Evolutionary conservation across 345 rosid genomes (phyloP).

Genomic region (Raphanus raphanistrum): DNA sequence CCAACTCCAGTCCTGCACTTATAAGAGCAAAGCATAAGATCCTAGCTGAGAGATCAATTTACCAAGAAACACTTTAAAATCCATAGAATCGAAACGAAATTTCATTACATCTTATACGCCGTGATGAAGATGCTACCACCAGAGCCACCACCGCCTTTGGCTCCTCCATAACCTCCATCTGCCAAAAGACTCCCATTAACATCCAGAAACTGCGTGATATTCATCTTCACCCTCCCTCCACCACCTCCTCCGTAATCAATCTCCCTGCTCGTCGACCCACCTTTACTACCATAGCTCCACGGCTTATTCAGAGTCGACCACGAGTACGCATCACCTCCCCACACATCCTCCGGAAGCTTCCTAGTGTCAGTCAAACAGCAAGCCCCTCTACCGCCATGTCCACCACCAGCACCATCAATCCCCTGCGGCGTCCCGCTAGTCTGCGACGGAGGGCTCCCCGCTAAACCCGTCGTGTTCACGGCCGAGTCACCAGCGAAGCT

Average conservation of each 20-base stretch:
- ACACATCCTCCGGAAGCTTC: slow-evolving; percentile 88
- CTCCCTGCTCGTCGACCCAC: slow-evolving; percentile 85
- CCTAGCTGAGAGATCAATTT: slow-evolving; percentile 25
- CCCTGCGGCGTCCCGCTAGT: slow-evolving; percentile 97
- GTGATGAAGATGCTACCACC: slow-evolving; percentile 83
- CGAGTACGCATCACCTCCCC: slow-evolving; percentile 99
- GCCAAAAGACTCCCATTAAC: slow-evolving; percentile 77
- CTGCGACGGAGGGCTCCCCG: slow-evolving; percentile 84
- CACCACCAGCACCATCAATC: slow-evolving; percentile 90
- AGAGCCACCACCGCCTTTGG: slow-evolving; percentile 93
- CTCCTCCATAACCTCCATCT: slow-evolving; percentile 84
- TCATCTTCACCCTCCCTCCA: slow-evolving; percentile 74
- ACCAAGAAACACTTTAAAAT: slow-evolving; percentile 5
- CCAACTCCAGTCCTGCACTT: slow-evolving; percentile 97
- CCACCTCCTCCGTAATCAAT: slow-evolving; percentile 91
- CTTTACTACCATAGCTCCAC: slow-evolving; percentile 82
- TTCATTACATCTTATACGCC: slow-evolving; percentile 79
- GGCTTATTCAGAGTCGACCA: slow-evolving; percentile 82
- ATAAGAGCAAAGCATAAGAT: slow-evolving; percentile 34
- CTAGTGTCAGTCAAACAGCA: slow-evolving; percentile 62
- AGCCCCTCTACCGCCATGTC: slow-evolving; percentile 98
- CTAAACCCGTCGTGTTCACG: slow-evolving; percentile 82
- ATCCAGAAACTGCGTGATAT: slow-evolving; percentile 47
- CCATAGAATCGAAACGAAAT: slow-evolving; percentile 20
- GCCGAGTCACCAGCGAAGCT: slow-evolving; percentile 60